Evolutionary conservation across 352 stramenopile genomes (phyloP), one percentile per base, ranked within the genome.

Genomic region (Chrysophaeum taylorii): DNA sequence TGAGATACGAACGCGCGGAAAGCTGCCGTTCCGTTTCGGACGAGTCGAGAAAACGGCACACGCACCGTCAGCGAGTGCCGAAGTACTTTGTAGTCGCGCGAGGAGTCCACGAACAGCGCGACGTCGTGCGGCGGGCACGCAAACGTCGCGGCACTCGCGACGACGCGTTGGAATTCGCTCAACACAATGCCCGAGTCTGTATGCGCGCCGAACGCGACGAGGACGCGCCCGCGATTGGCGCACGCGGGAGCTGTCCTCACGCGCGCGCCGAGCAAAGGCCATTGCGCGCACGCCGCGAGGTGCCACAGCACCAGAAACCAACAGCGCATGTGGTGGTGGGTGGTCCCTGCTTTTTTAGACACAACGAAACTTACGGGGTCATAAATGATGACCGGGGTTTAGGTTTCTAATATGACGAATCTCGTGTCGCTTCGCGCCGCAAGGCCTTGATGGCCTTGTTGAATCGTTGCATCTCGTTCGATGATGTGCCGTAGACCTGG

Each of bases 71-170:
- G 7, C 52, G 52, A 31, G 52, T 39, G 52, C 52, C 52, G 5
- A 31, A 63, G 52, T 9, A 9, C 25, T 15, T 4, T 12, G 33
- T 63, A 63, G 4, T 2, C 2, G 27, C 39, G 36, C 52, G 52
- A 36, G 27, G 25, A 25, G 52, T 63, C 52, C 9, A 63, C 52
- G 33, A 63, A 63, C 15, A 63, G 52, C 25, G n/a, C 52, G 52
- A 63, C 52, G 52, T 63, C 52, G 52, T 63, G 29, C 5, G n/a
- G 27, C 25, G 52, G 52, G 25, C 52, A 63, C 5, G 2, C 9
- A 14, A 7, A 12, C 27, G 12, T 63, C 25, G 4, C 39, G 27
- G 25, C 25, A 7, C 7, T 4, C 52, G 52, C 52, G 52, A 39
- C 52, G 52, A 63, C 39, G 25, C 33, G 25, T 4, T 36, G 15